A percentile compares a stretch with the other conserved stretches of the same genome.
Evolutionary conservation across 176 grass and related monocot genomes (phyloP).

Genomic region (Rhipidocladum racemiflorum): DNA sequence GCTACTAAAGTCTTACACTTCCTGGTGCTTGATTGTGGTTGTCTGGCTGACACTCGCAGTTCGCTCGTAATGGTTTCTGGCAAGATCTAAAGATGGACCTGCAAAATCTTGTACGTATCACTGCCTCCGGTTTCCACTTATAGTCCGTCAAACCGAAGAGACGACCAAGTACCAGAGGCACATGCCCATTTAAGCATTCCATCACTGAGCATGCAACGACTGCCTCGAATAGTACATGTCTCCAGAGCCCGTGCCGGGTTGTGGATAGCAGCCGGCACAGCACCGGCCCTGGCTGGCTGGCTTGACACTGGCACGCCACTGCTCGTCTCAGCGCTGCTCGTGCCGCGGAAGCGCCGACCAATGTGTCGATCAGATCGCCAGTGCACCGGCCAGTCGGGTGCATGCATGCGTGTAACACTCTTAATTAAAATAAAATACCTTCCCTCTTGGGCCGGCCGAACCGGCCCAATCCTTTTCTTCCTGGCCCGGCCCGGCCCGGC

Average conservation of each 20-base stretch:
- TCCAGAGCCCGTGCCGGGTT: neutral
- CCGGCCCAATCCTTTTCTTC: too few relatives aligned
- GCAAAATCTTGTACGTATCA: neutral
- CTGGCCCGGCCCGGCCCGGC: too few relatives aligned
- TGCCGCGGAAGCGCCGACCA: slow-evolving; percentile 35
- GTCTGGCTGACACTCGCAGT: neutral
- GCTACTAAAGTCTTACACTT: neutral
- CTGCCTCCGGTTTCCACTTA: neutral
- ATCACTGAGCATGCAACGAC: neutral
- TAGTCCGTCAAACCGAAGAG: neutral
- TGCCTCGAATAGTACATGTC: neutral
- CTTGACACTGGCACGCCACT: neutral
- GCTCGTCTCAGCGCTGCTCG: neutral
- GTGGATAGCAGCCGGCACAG: neutral
- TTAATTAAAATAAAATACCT: too few relatives aligned
- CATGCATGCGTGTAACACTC: slow-evolving; percentile 11
- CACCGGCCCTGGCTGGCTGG: neutral
- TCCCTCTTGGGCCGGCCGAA: too few relatives aligned
- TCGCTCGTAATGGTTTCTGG: neutral
- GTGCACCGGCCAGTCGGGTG: neutral
- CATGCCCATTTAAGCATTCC: slow-evolving; percentile 18
- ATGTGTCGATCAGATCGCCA: neutral
- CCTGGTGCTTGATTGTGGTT: neutral
- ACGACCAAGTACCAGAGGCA: neutral
- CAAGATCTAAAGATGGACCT: neutral